Evolutionary conservation across 257 asterid species (phyloP).

Genomic region (Solanum etuberosum): DNA sequence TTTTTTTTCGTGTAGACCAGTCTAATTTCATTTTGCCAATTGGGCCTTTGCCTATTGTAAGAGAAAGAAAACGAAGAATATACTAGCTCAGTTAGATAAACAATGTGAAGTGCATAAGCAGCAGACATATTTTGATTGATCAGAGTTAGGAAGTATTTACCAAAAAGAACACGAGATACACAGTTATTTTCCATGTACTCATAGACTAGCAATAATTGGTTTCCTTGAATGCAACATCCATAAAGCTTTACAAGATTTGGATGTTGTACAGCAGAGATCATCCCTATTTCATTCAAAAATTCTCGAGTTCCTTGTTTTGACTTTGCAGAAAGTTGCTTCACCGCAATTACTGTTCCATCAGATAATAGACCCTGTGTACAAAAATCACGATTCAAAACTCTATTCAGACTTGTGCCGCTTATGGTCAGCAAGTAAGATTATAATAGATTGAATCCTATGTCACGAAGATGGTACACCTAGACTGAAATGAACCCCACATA

Average conservation of each 20-base stretch:
- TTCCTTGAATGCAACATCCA: conserved; percentile 89
- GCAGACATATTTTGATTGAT: neutral
- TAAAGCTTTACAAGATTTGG: conserved; percentile 82
- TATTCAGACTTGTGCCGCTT: neutral
- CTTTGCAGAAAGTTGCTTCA: conserved; percentile 84
- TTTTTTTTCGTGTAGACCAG: conserved; percentile 70
- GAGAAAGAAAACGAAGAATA: neutral
- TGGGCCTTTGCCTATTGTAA: conserved; percentile 34
- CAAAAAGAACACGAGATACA: conserved; percentile 67
- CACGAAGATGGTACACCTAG: neutral
- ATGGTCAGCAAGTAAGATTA: neutral
- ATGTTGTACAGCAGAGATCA: conserved; percentile 79
- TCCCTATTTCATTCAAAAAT: conserved; percentile 80
- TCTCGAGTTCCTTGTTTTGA: conserved; percentile 88
- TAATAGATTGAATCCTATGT: neutral
- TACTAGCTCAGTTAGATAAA: neutral
- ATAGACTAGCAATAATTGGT: conserved; percentile 56
- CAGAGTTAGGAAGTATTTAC: conserved; percentile 23
- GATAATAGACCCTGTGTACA: conserved; percentile 50
- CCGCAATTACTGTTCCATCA: conserved; percentile 85
- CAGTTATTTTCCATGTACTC: conserved; percentile 92
- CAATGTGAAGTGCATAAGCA: neutral
- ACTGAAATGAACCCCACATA: neutral
- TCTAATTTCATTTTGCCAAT: conserved; percentile 40
- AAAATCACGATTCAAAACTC: neutral